phyloP scores from a whole-genome alignment of 768 basidiomycete genomes.

The Lanmaoa pseudosensibilis region DNA sequence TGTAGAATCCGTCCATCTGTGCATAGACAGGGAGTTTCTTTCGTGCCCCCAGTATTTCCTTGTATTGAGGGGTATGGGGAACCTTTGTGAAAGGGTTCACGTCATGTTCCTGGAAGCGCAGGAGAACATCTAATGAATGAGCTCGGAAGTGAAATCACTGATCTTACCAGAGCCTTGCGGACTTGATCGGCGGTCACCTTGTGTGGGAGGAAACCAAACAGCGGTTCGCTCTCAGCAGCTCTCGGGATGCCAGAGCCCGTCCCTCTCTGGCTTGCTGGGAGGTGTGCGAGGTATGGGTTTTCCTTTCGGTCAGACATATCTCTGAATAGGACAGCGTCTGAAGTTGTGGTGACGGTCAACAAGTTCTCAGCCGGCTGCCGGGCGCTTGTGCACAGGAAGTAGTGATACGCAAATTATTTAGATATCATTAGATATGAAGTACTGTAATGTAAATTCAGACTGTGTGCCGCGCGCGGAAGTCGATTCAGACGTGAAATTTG shows the following conservation, averaged over 20 bases:
- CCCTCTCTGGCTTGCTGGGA: constrained; percentile 34
- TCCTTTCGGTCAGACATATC: constrained; percentile 29
- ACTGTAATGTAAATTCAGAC: too few relatives aligned
- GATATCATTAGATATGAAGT: too few relatives aligned
- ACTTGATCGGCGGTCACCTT: constrained; percentile 67
- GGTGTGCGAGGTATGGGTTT: constrained; percentile 58
- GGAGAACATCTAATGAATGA: neutral
- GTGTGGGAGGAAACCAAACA: constrained; percentile 74
- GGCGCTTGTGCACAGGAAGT: neutral
- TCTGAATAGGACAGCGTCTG: neutral
- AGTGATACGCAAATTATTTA: too few relatives aligned
- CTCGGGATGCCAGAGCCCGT: constrained; percentile 5
- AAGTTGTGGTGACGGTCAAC: constrained; percentile 1
- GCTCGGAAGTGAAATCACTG: neutral
- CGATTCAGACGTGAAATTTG: too few relatives aligned
- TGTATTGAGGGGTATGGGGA: constrained; percentile 77
- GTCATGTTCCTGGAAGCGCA: constrained; percentile 58
- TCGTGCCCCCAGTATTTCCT: constrained; percentile 79
- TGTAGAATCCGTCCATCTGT: constrained; percentile 91
- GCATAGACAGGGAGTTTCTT: constrained; percentile 89
- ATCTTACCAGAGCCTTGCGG: constrained; percentile 65
- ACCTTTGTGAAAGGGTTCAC: constrained; percentile 86
- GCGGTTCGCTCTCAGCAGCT: constrained; percentile 48
- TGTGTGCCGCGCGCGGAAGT: too few relatives aligned
- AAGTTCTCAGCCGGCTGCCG: neutral